Evolutionary conservation across 768 basidiomycete species (phyloP).

Genomic region (Auriscalpium orientale): DNA sequence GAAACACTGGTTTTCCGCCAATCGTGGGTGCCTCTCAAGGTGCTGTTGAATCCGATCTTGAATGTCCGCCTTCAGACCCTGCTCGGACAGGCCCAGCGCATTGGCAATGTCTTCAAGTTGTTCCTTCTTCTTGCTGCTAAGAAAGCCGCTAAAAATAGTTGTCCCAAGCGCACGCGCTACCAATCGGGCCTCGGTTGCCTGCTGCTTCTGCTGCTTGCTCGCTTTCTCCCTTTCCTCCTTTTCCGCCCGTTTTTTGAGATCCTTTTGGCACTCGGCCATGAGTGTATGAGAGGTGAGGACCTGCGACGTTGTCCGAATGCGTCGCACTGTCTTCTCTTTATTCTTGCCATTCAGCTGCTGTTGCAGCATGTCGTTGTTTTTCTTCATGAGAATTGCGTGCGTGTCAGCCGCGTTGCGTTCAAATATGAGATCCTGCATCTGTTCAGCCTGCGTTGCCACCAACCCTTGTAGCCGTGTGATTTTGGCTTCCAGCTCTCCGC

Average conservation of each 20-base stretch:
- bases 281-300: not conserved
- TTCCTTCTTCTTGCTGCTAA: not conserved
- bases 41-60: not conserved
- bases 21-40: not conserved
- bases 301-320: not conserved
- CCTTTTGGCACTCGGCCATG: not conserved
- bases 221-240: not conserved
- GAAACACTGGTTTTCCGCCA: not conserved
- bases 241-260: not conserved
- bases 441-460: too few species aligned
- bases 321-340: not conserved
- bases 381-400: not conserved
- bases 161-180: not conserved
- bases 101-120: not conserved
- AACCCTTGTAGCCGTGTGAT: too few species aligned
- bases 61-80: not conserved
- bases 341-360: not conserved
- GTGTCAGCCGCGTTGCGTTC: not conserved
- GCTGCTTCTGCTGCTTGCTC: not conserved
- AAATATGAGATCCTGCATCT: conserved; percentile 7
- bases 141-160: not conserved
- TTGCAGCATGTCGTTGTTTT: not conserved
- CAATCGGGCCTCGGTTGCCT: not conserved
- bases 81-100: not conserved
- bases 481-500: too few species aligned